Base-by-base conservation (phyloP, 2,329 filamentous ascomycete genomes). In the Tolypocladium endophyticum region DNA sequence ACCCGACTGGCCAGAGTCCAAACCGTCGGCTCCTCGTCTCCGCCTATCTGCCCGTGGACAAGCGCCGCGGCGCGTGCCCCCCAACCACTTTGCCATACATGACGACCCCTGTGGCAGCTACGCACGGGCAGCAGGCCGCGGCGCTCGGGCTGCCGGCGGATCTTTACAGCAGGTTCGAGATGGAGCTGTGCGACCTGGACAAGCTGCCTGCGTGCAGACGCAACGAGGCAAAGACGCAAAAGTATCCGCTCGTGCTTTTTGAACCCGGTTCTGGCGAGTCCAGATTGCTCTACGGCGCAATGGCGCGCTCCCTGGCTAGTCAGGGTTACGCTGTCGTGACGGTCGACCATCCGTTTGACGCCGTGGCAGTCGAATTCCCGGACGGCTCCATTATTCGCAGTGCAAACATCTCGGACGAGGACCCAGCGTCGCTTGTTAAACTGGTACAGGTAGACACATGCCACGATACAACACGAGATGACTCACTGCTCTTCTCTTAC, bases 271-370 rank as follows among this genome's bases (percentile, higher is more conserved):
- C 74, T 36, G 75, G 74, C 4, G 73, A 73, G 6, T 74, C 76
- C 0, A 70, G 79, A 0, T 65, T 77, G 0, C 54, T 79, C 1
- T 78, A 82, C 63, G 72, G 68, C 4, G 73, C 72, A 6, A 71
- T 77, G 60, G 76, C 78, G 1, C 72, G 73, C 2, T 74, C 77
- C 4, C 69, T 83, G 3, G 77, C 79, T 0, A 77, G 76, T 20
- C 69, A 74, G 7, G 79, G 79, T 0, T 77, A 74, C 56, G 45
- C 74, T 0, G 76, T 83, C 2, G 68, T 80, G 16, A 69, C 78
- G 0, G 68, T 83, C 30, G 81, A 83, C 59, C 80, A 82, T 57
- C 73, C 79, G 0, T 75, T 77, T 55, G 79, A 82, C 55, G 71
- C 75, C 0, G 60, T 66, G 0, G 69, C 78, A 25, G 73, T 82